These are phyloP conservation scores for Scheffersomyces insectosa DNA, from an alignment of 1,139 yeast species.

Conservation along the genomic window DNA sequence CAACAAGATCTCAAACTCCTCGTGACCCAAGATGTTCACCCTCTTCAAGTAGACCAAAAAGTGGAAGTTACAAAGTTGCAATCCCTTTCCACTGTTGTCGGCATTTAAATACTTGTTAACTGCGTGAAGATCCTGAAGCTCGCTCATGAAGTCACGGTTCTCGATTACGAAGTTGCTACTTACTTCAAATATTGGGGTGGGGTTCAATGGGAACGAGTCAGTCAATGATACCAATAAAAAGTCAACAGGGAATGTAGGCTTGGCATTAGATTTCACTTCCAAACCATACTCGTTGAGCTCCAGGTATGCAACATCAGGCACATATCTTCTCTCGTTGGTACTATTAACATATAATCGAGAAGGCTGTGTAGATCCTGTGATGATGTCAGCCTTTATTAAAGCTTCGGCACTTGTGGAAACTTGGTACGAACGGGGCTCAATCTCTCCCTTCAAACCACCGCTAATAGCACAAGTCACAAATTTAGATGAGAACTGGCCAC, in stretches of 20 bases:
- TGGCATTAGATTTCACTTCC: slow-evolving; percentile 85
- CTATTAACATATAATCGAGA: slow-evolving; percentile 80
- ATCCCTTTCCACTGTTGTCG: slow-evolving; percentile 40
- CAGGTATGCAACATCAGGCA: slow-evolving; percentile 90
- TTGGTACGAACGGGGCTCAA: slow-evolving; percentile 89
- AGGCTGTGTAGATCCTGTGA: slow-evolving; percentile 89
- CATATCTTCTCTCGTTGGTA: slow-evolving; percentile 71
- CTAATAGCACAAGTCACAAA: slow-evolving; percentile 91
- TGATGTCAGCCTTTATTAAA: slow-evolving; percentile 79
- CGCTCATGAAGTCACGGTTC: slow-evolving; percentile 74
- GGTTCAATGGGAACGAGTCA: slow-evolving; percentile 84
- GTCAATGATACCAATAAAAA: slow-evolving; percentile 84
- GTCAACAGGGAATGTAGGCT: slow-evolving; percentile 96
- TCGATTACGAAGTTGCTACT: slow-evolving; percentile 64
- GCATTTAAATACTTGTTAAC: slow-evolving; percentile 45
- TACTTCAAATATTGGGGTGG: slow-evolving; percentile 49
- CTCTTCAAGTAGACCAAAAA: slow-evolving; percentile 57
- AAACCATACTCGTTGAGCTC: slow-evolving; percentile 85
- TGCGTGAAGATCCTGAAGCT: slow-evolving; percentile 60
- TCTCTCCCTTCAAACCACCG: slow-evolving; percentile 83
- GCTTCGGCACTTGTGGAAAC: slow-evolving; percentile 89
- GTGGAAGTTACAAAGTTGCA: slow-evolving; percentile 68
- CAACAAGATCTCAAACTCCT: slow-evolving; percentile 52
- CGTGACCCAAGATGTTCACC: slow-evolving; percentile 52
- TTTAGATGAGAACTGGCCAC: slow-evolving; percentile 79